phyloP scores from a whole-genome alignment of 164 flowering plant species.

The Berberis vulgaris region DNA sequence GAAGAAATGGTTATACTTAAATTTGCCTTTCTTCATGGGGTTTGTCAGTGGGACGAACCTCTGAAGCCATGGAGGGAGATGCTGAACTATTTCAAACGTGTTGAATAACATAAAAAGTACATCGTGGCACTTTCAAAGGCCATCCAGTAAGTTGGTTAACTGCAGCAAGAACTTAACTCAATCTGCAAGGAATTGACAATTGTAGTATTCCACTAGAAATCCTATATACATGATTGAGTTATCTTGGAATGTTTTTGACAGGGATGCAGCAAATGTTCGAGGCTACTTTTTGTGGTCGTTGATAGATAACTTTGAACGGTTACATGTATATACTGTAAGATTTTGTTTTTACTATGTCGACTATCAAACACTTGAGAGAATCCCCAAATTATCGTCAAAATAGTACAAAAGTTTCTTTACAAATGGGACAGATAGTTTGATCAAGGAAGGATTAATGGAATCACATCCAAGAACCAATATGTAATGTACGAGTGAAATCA shows the following conservation, averaged over 20 bases:
- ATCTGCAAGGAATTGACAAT: neutral
- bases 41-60: slow-evolving; percentile 10
- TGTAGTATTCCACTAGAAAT: neutral
- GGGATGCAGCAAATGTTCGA: slow-evolving; percentile 13
- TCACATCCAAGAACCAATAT: neutral
- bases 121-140: slow-evolving; percentile 35
- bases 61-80: slow-evolving; percentile 4
- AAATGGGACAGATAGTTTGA: neutral
- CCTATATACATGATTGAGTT: too few relatives aligned
- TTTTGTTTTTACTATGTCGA: slow-evolving; percentile 35
- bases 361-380: slow-evolving; percentile 27
- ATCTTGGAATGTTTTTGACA: neutral
- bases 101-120: slow-evolving; percentile 34
- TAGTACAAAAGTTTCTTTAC: slow-evolving; percentile 40
- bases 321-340: slow-evolving; percentile 6
- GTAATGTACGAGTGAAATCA: neutral
- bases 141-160: slow-evolving; percentile 25
- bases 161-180: neutral
- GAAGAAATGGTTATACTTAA: too few relatives aligned
- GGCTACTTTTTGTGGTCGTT: slow-evolving; percentile 15
- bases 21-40: slow-evolving; percentile 13
- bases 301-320: slow-evolving; percentile 15
- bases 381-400: slow-evolving; percentile 42
- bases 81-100: slow-evolving; percentile 30
- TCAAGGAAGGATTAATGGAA: neutral